Evolutionary conservation across 2,329 filamentous ascomycete genomes (phyloP), one percentile per base, ranked within the genome.

Genomic region (Ophiosphaerella narmari): DNA sequence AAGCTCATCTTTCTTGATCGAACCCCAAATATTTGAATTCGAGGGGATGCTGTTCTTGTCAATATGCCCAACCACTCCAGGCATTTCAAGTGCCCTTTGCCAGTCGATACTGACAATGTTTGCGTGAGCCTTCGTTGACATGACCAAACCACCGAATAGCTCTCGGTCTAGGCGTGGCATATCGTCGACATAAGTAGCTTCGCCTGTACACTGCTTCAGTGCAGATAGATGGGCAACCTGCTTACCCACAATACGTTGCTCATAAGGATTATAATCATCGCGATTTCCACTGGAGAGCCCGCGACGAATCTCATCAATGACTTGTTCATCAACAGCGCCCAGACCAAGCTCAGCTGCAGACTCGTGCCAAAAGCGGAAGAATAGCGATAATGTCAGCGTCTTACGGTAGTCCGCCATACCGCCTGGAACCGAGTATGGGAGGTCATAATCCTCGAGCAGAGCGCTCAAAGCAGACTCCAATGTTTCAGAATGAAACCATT

Each of bases 351-450:
- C 81, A 0, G 84, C 81, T 32, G 96, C 79, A 0, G 92, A 83
- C 50, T 97, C 92, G 64, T 97, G 89, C 72, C 96, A 97, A 74
- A 96, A 97, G n/a, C 91, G 85, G 74, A 97, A 97, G 75, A 97
- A 97, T 76, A 97, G 92, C 0, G 91, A 89, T 43, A 97, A 78
- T 0, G 93, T 91, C 9, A 97, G 77, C 1, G 91, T 90, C 69
- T 92, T 95, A 26, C 93, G 83, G 68, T 97, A 97, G 1, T 91
- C 94, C 0, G 93, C 92, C 94, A 97, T 97, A 21, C 93, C 93
- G 57, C 94, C 93, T 0, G 92, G 93, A 0, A 97, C 94, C 45
- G 90, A 86, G 63, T 93, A 97, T 2, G 83, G 80, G 31, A 97
- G 81, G 66, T 94, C 83, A 66, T 97, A 97, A 64, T 97, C 93